Base-by-base conservation (phyloP, 768 basidiomycete genomes). In the Tricholoma hemisulphureum region DNA sequence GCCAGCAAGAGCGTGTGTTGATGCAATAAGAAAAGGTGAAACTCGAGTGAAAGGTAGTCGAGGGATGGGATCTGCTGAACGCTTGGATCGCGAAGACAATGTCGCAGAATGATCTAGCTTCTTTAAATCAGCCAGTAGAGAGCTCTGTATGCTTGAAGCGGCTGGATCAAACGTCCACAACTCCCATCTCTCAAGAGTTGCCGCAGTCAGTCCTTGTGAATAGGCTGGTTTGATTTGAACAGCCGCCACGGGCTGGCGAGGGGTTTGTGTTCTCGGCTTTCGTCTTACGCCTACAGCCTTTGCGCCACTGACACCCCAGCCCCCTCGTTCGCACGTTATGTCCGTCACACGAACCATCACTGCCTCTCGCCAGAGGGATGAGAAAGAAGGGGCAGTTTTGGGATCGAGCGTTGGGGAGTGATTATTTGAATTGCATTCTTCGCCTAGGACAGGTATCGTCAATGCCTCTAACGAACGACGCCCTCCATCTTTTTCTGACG, bases 41-140 rank as follows among this genome's bases (percentile, higher is more conserved):
- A 89, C 85, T 20, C 88, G 80, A n/a, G 90, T 92, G 68, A 91
- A 91, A n/a, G 90, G 89, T 60, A 92, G 74, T 51, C 86, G 80
- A 52, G 88, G 83, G 41, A 81, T 65, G 20, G 60, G 45, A 39
- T 72, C 71, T 32, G 60, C 63, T 21, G 67, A 64, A 10, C 66
- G 60, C 20, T n/a, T 35, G 34, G 60, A 56, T 29, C 62, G 61
- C 16, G 65, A 64, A 29, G 69, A 63, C 20, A 59, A 55, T 9
- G 67, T 55, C 14, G 67, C 66, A 37, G 67, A 61, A 28, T 61
- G 58, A 14, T 65, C 60, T 39, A 41, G 39, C 54, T 62, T 49
- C 18, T n/a, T 29, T 18, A 91, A 68, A 39, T 80, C 71, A 2
- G 80, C 76, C 29, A 91, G 69, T 7, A 82, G 51, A 2, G 84